Evolutionary conservation across 768 basidiomycete genomes (phyloP), one percentile per base, ranked within the genome.

Genomic region (Mycena olivaceomarginata): DNA sequence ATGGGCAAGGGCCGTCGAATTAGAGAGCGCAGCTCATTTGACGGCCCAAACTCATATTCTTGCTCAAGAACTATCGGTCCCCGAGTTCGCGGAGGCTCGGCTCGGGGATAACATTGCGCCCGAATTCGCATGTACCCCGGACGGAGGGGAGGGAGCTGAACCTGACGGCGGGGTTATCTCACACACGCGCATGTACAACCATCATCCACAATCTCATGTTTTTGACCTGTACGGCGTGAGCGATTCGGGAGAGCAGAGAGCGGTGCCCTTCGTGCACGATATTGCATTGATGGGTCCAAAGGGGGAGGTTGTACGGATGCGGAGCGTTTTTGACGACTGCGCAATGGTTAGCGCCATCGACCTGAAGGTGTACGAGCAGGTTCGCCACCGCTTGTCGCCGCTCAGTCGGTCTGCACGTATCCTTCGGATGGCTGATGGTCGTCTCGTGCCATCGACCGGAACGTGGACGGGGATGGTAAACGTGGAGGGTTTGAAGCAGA

Each of bases 321-420:
- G 64, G 41, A 66, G 66, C 31, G 67, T 77, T 16, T 53, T 80
- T 22, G 77, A 78, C 25, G 68, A 79, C 31, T 70, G 79, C 9
- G 77, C 77, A 13, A 62, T 77, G 70, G 63, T 70, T 1, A n/a
- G 7, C 4, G 79, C 69, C 18, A 67, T 80, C 22, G 71, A 70
- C 39, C 7, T 10, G 25, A 13, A 20, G 22, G 46, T 66, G 10
- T 80, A 70, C 60, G 22, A 67, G n/a, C 46, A 51, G 56, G 56
- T 77, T 16, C 37, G 51, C 18, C 66, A 75, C 25, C 60, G 67
- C 1, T 62, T 80, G 9, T 9, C 57, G 11, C n/a, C 18, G 7
- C 67, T 60, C 12, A 18, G 16, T 31, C 41, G 11, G 2, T 80
- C 78, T 22, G 15, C 53, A 5, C n/a, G n/a, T n/a, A n/a, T n/a